Conservation (phyloP, 495 filamentous ascomycete species). For the Podospora appendiculata region DNA sequence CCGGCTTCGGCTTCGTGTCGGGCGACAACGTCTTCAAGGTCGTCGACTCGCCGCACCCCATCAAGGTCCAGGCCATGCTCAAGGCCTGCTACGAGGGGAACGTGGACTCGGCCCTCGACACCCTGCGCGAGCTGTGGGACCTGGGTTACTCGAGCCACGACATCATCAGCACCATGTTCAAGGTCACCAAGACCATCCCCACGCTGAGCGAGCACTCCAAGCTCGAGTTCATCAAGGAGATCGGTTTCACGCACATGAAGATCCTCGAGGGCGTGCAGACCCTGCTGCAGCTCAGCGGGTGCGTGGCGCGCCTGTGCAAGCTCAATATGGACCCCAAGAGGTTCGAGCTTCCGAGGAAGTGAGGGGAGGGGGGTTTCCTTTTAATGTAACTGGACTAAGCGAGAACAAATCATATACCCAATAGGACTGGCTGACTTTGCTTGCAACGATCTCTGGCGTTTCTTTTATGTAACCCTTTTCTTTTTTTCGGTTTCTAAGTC, state of each 20-base stretch:
- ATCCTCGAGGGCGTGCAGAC: slow-evolving; percentile 96
- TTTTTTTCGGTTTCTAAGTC: too few species aligned
- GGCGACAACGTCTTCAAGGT: slow-evolving; percentile 99
- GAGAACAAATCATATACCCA: too few species aligned
- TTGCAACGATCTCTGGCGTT: too few species aligned
- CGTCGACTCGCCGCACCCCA: slow-evolving; percentile 91
- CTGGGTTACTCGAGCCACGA: slow-evolving; percentile 94
- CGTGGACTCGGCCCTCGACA: slow-evolving; percentile 78
- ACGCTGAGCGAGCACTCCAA: slow-evolving; percentile 87
- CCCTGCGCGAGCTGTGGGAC: slow-evolving; percentile 84
- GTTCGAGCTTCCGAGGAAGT: slow-evolving; percentile 52
- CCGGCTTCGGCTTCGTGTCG: slow-evolving; percentile 95
- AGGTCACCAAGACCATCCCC: slow-evolving; percentile 90
- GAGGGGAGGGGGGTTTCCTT: not conserved
- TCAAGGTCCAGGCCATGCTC: slow-evolving; percentile 97
- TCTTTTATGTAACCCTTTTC: too few species aligned
- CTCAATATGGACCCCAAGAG: slow-evolving; percentile 90
- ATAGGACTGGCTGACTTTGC: too few species aligned
- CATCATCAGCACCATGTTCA: slow-evolving; percentile 98
- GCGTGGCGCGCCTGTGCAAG: slow-evolving; percentile 80
- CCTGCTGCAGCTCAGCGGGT: slow-evolving; percentile 84
- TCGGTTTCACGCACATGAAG: slow-evolving; percentile 99
- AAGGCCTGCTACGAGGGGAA: slow-evolving; percentile 92
- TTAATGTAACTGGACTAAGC: too few species aligned
- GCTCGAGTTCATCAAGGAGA: slow-evolving; percentile 94